Conservation (phyloP, 2,329 filamentous ascomycete genomes). For the Alternaria sp. region DNA sequence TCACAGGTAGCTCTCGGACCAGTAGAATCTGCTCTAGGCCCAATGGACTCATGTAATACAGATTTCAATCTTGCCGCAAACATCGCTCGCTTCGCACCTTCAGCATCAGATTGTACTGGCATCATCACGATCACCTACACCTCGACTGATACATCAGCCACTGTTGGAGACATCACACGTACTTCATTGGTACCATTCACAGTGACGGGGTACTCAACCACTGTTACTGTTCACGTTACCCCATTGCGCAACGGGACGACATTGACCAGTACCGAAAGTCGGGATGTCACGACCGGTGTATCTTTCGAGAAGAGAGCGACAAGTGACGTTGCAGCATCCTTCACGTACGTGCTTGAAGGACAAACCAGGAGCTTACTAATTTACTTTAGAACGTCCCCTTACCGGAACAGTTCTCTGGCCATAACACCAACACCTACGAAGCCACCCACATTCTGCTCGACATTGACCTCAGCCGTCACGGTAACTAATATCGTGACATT, state of each 20-base stretch:
- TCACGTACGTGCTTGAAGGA: not conserved
- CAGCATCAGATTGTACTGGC: not conserved
- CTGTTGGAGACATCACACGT: no score
- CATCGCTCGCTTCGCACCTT: not conserved
- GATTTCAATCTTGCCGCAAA: not conserved
- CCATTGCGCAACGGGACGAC: not conserved
- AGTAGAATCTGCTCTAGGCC: not conserved
- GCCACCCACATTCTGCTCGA: not conserved
- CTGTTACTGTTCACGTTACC: not conserved
- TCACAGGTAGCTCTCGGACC: not conserved
- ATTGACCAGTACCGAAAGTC: not conserved
- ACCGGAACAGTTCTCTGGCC: not conserved
- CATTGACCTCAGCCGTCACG: fast-evolving
- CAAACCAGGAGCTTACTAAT: not conserved
- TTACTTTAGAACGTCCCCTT: not conserved
- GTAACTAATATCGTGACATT: not conserved
- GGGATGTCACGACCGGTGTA: not conserved
- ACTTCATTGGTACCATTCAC: no score
- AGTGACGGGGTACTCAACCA: not conserved
- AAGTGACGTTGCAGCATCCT: not conserved
- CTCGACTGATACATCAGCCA: no score
- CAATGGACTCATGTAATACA: not conserved
- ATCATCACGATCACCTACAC: not conserved
- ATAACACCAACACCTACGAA: not conserved
- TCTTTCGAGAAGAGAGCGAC: not conserved